Evolutionary conservation across 306 rosid species (phyloP), one percentile per base, ranked within the genome.

Genomic region (Rubus idaeus): DNA sequence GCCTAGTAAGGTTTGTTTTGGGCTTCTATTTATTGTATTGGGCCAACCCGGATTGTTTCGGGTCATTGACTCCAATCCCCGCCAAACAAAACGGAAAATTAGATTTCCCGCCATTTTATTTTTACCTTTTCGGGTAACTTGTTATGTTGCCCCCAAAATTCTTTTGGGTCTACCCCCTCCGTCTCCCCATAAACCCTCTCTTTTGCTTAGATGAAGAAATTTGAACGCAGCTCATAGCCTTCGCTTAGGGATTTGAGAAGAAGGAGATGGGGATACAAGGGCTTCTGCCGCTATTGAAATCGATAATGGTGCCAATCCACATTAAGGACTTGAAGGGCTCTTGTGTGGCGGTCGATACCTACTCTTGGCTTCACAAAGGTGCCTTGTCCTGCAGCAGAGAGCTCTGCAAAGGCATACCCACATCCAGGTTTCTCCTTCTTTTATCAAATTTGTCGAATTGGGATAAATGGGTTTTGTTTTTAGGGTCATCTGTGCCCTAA

Each of bases 281-380:
- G 75, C 89, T 95, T 9, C 72, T 90, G 66, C 99, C 99, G 75
- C 90, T 88, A 3, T 66, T 95, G 78, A 95, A 92, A 77, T 95
- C 97, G 80, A 89, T 90, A 7, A 92, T 92, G 99, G 79, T 69
- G 37, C 97, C 99, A 58, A 80, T 89, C 65, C 97, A 92, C 82
- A 78, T 95, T 47, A 92, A 86, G 83, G 97, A 95, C 35, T 76
- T 95, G 66, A 81, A 89, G 70, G 99, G 96, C 13, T 87, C 74
- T 51, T 65, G 64, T 35, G 96, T 89, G 17, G 99, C 97, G 0
- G 79, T 92, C 13, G 97, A 92, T 77, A 92, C 99, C 62, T 95
- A 92, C 74, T 95, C 97, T 74, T 95, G 99, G 98, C 97, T 95
- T 55, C 98, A 95, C 82, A 90, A 90, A 83, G 97, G 97, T 37